A percentile compares a stretch with the other conserved stretches of the same genome.
phyloP scores from a whole-genome alignment of 805 yeast genomes.

The Scheffersomyces lignosus region DNA sequence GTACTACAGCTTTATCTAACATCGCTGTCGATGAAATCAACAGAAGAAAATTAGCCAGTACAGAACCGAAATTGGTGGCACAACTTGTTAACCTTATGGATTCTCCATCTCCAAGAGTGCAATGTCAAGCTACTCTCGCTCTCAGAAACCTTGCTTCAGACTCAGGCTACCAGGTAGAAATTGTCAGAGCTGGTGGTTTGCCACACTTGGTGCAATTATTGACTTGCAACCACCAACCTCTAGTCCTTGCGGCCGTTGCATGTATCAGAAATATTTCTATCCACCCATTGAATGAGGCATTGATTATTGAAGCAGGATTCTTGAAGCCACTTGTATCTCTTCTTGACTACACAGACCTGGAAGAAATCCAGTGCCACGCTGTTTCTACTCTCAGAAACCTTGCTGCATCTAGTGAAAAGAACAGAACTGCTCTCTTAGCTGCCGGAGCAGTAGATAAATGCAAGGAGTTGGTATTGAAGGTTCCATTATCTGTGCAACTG shows the following conservation, averaged over 20 bases:
- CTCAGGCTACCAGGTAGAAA: conserved; percentile 92
- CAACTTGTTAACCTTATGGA: conserved; percentile 91
- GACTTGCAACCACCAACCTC: conserved; percentile 86
- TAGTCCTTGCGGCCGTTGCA: conserved; percentile 95
- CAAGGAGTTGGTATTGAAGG: conserved; percentile 77
- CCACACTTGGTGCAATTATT: conserved; percentile 89
- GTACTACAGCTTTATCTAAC: conserved; percentile 95
- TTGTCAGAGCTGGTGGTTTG: conserved; percentile 92
- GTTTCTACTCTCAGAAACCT: conserved; percentile 93
- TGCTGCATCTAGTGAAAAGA: conserved; percentile 93
- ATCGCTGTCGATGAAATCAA: conserved; percentile 95
- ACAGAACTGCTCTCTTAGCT: conserved; percentile 85
- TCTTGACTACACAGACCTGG: conserved; percentile 81
- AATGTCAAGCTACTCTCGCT: conserved; percentile 97
- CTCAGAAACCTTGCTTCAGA: conserved; percentile 94
- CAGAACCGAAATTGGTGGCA: conserved; percentile 88
- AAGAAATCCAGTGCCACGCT: conserved; percentile 97
- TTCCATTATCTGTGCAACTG: conserved; percentile 91
- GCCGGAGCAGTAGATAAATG: conserved; percentile 96
- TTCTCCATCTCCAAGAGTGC: conserved; percentile 89
- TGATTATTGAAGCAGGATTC: conserved; percentile 96
- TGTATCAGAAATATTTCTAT: conserved; percentile 96
- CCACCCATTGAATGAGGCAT: conserved; percentile 93
- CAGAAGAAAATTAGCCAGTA: conserved; percentile 81
- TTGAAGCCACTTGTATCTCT: conserved; percentile 84